phyloP scores from a whole-genome alignment of 2,329 filamentous ascomycete species.

The Fusarium robinianum region DNA sequence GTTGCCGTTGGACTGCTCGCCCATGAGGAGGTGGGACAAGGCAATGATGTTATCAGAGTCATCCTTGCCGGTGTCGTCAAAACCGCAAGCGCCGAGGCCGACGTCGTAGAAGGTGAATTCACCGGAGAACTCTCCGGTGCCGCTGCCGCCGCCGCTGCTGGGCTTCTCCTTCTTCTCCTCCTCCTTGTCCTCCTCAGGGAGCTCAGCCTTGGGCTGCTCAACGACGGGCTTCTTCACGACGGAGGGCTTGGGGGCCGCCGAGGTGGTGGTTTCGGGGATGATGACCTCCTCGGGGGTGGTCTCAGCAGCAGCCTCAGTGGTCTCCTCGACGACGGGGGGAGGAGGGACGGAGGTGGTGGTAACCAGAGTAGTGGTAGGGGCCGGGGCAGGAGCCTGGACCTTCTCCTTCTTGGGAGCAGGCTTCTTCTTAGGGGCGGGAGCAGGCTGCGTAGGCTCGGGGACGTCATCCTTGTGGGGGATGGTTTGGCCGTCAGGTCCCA shows the following conservation, averaged over 20 bases:
- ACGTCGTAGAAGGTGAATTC: conserved; percentile 76
- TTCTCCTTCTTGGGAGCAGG: conserved; percentile 19
- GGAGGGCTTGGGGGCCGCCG: conserved; percentile 24
- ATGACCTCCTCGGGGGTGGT: conserved; percentile 13
- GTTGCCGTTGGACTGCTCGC: conserved; percentile 66
- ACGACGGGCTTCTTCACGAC: conserved; percentile 15
- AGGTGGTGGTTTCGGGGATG: conserved; percentile 6
- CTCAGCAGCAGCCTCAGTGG: conserved; percentile 24
- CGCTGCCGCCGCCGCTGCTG: conserved; percentile 15
- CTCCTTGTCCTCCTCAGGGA: background rate
- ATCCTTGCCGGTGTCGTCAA: conserved; percentile 62
- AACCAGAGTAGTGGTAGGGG: conserved; percentile 28
- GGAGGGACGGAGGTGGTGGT: conserved; percentile 30
- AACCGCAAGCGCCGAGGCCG: conserved; percentile 71
- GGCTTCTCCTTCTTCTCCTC: conserved; percentile 26
- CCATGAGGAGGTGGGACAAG: conserved; percentile 68
- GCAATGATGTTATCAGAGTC: conserved; percentile 66
- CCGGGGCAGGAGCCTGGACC: conserved; percentile 27
- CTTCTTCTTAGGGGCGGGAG: conserved; percentile 27
- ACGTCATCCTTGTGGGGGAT: conserved; percentile 42
- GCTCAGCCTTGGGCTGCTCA: conserved; percentile 22
- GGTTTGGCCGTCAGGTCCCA: too few species aligned
- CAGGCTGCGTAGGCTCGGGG: too few species aligned
- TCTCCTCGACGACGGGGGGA: conserved; percentile 22
- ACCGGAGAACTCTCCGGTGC: conserved; percentile 50